Percentiles rank a stretch among this genome's conserved stretches.
phyloP scores from a whole-genome alignment of 2,329 filamentous ascomycete species.

The Tolypocladium endophyticum region DNA sequence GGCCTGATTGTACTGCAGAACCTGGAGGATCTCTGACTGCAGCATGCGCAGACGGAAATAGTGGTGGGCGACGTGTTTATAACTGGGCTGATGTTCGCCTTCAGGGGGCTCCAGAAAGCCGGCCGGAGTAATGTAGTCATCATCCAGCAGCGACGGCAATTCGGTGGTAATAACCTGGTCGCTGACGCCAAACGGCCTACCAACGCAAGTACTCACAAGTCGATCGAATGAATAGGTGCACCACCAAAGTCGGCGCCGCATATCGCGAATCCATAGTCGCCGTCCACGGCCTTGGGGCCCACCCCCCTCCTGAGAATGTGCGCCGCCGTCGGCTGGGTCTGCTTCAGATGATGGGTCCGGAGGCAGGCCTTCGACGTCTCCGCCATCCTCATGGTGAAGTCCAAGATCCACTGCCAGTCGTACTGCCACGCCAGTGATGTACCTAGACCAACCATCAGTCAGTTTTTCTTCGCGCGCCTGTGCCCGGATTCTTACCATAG shows the following conservation, averaged over 20 bases:
- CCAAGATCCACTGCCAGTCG: slow-evolving; percentile 85
- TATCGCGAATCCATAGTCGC: slow-evolving; percentile 75
- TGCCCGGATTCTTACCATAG: slow-evolving; percentile 52
- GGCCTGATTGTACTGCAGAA: slow-evolving; percentile 84
- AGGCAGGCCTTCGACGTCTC: slow-evolving; percentile 48
- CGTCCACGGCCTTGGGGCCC: slow-evolving; percentile 46
- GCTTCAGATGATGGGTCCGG: slow-evolving; percentile 26
- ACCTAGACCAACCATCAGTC: slow-evolving; percentile 31
- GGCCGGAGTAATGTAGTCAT: slow-evolving; percentile 72
- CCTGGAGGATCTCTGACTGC: slow-evolving; percentile 91
- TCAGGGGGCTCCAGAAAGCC: slow-evolving; percentile 57
- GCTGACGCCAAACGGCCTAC: slow-evolving; percentile 86
- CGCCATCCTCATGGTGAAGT: slow-evolving; percentile 84
- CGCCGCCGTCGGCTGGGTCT: slow-evolving; percentile 23
- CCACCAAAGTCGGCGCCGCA: slow-evolving; percentile 87
- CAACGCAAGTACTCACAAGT: slow-evolving; percentile 90
- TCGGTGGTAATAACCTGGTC: slow-evolving; percentile 94
- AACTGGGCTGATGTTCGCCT: slow-evolving; percentile 57
- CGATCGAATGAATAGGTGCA: slow-evolving; percentile 91
- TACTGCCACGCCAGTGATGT: slow-evolving; percentile 90
- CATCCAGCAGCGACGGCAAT: slow-evolving; percentile 81
- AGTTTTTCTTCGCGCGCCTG: neutral
- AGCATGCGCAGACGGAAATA: slow-evolving; percentile 82
- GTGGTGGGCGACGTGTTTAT: slow-evolving; percentile 84
- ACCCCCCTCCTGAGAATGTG: slow-evolving; percentile 18